These are phyloP conservation scores for Knufia fluminis DNA, from an alignment of 2,329 filamentous ascomycete genomes.

Conservation along the genomic window DNA sequence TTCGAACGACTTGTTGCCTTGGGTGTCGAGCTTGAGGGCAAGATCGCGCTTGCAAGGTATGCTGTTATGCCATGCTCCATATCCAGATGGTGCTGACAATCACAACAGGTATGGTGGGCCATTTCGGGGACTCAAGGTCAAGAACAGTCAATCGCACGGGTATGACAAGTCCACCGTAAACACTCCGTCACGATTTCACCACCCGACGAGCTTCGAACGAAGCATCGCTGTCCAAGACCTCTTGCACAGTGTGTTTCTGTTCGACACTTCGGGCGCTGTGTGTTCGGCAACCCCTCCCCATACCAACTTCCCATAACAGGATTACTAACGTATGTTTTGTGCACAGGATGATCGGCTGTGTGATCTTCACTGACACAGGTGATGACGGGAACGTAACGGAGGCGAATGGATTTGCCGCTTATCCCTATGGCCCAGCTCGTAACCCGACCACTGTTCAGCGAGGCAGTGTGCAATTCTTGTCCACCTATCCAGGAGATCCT, in stretches of 20 bases:
- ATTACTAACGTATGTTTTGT: no score
- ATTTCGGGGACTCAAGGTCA: slow-evolving; percentile 40
- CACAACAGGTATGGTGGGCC: slow-evolving; percentile 28
- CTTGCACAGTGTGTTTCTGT: no score
- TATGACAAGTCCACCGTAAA: no score
- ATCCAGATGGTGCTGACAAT: not conserved
- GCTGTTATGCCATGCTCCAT: no score
- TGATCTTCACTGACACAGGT: slow-evolving; percentile 39
- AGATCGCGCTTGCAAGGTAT: slow-evolving; percentile 40
- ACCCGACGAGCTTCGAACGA: no score
- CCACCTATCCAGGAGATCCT: slow-evolving; percentile 24
- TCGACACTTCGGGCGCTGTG: no score
- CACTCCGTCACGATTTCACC: no score
- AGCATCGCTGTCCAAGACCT: no score
- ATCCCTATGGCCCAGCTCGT: slow-evolving; percentile 35
- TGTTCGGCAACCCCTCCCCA: no score
- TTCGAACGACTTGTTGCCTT: slow-evolving; percentile 35
- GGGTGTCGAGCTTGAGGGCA: slow-evolving; percentile 38
- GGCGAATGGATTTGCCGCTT: slow-evolving; percentile 37
- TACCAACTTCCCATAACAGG: no score
- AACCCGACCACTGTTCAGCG: slow-evolving; percentile 39
- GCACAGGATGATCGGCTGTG: slow-evolving; percentile 37
- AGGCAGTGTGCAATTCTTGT: slow-evolving; percentile 34
- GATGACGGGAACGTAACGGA: slow-evolving; percentile 41
- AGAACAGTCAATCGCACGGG: slow-evolving; percentile 38